phyloP scores from a whole-genome alignment of 306 rosid species.

The Vigna trinervia region DNA sequence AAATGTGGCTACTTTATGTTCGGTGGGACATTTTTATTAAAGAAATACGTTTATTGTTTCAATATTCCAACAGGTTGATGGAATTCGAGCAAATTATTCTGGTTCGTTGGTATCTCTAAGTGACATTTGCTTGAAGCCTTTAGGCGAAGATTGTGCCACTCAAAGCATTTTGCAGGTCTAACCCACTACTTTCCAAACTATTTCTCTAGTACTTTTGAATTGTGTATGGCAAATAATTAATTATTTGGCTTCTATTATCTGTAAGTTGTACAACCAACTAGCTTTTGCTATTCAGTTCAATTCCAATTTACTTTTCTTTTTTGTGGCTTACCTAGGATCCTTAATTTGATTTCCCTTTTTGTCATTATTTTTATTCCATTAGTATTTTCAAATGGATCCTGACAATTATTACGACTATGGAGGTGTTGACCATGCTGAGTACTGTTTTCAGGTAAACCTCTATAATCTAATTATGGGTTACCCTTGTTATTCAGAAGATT shows the following conservation, averaged over 20 bases:
- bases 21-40: slow-evolving; percentile 38
- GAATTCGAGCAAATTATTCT: slow-evolving; percentile 77
- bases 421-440: slow-evolving; percentile 91
- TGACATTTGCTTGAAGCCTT: slow-evolving; percentile 96
- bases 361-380: slow-evolving; percentile 33
- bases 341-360: slow-evolving; percentile 36
- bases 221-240: slow-evolving; percentile 20
- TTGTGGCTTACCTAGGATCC: slow-evolving; percentile 28
- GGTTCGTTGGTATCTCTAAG: slow-evolving; percentile 68
- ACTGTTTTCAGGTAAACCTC: slow-evolving; percentile 89
- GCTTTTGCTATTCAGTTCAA: slow-evolving; percentile 37
- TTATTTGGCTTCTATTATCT: slow-evolving; percentile 36
- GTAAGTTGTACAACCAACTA: slow-evolving; percentile 11
- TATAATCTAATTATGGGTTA: slow-evolving; percentile 13
- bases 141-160: slow-evolving; percentile 93
- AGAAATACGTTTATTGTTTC: slow-evolving; percentile 17
- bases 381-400: slow-evolving; percentile 95
- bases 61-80: slow-evolving; percentile 69
- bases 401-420: slow-evolving; percentile 88
- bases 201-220: slow-evolving; percentile 21
- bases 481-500: slow-evolving; percentile 35
- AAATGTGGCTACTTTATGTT: slow-evolving; percentile 20
- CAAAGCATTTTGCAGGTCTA: slow-evolving; percentile 95
- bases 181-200: slow-evolving; percentile 33
- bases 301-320: slow-evolving; percentile 7